Conservation (phyloP, 1,139 yeast genomes). For the Saccharomycopsis hybrid region DNA sequence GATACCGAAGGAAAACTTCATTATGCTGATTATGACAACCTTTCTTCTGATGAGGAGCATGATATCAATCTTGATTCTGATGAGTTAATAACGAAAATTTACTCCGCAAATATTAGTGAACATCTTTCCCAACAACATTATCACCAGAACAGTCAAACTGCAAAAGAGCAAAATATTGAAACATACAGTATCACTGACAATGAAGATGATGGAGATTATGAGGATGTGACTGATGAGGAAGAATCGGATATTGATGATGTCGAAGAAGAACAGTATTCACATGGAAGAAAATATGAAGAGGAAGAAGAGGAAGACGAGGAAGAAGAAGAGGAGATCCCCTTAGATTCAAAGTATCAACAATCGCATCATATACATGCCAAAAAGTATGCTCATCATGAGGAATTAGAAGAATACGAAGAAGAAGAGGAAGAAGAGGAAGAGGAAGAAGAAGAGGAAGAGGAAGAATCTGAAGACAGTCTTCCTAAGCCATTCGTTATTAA, state of each 20-base stretch:
- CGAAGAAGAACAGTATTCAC: too few relatives aligned
- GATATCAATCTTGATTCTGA: background rate
- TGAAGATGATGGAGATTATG: background rate
- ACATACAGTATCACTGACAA: background rate
- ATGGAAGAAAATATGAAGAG: too few relatives aligned
- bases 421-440: constrained; percentile 26
- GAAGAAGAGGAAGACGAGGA: too few relatives aligned
- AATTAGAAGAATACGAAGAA: constrained; percentile 23
- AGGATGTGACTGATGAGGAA: too few relatives aligned
- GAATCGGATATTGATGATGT: too few relatives aligned
- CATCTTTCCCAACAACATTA: background rate
- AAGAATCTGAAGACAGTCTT: constrained; percentile 13
- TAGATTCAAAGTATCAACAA: too few relatives aligned
- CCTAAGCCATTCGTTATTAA: constrained; percentile 17
- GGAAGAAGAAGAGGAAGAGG: constrained; percentile 25
- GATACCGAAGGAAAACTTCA: background rate
- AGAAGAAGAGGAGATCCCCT: too few relatives aligned
- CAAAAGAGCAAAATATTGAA: background rate
- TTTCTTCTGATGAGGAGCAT: background rate
- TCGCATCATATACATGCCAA: too few relatives aligned
- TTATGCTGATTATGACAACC: constrained; percentile 5
- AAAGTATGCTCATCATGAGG: too few relatives aligned
- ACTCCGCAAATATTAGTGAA: background rate
- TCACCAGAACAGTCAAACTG: background rate
- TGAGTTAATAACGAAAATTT: background rate